Evolutionary conservation across 2,329 filamentous ascomycete species (phyloP).

Genomic region (Fusarium burgessii): DNA sequence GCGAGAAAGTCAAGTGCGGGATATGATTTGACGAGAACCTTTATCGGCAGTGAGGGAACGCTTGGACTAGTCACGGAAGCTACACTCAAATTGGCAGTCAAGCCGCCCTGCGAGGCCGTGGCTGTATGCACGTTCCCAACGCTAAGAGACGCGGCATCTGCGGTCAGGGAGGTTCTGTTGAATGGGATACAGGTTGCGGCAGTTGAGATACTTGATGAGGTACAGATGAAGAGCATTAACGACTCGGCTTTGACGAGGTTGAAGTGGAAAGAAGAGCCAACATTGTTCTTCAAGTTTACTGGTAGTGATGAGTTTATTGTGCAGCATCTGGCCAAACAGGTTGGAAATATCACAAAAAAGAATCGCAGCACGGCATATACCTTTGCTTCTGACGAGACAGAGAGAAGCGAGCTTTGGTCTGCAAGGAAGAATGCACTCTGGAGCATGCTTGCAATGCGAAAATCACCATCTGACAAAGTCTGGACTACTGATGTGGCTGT

Average conservation of each 20-base stretch:
- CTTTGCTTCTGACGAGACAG: slow-evolving; percentile 77
- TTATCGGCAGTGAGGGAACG: slow-evolving; percentile 87
- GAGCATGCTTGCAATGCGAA: slow-evolving; percentile 79
- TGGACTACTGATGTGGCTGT: slow-evolving; percentile 87
- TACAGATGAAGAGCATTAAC: slow-evolving; percentile 88
- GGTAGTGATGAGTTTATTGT: slow-evolving; percentile 80
- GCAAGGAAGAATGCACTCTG: slow-evolving; percentile 85
- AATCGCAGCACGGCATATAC: slow-evolving; percentile 68
- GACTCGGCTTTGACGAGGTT: slow-evolving; percentile 75
- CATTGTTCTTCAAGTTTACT: slow-evolving; percentile 87
- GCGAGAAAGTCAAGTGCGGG: slow-evolving; percentile 84
- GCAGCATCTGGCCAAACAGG: slow-evolving; percentile 80
- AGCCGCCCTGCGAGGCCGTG: slow-evolving; percentile 80
- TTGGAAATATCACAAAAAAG: slow-evolving; percentile 73
- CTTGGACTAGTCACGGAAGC: slow-evolving; percentile 82
- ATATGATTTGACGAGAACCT: slow-evolving; percentile 83
- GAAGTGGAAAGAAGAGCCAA: slow-evolving; percentile 79
- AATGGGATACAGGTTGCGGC: slow-evolving; percentile 78
- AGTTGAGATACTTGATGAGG: slow-evolving; percentile 89
- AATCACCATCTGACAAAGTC: slow-evolving; percentile 28
- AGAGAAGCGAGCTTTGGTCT: slow-evolving; percentile 82
- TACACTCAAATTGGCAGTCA: slow-evolving; percentile 73
- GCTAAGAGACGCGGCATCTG: slow-evolving; percentile 79
- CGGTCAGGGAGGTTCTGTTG: slow-evolving; percentile 78
- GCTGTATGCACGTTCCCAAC: slow-evolving; percentile 83